These are phyloP conservation scores for Pseudozyma flocculosa DNA, from an alignment of 1,284 basidiomycete species.

Conservation along the genomic window DNA sequence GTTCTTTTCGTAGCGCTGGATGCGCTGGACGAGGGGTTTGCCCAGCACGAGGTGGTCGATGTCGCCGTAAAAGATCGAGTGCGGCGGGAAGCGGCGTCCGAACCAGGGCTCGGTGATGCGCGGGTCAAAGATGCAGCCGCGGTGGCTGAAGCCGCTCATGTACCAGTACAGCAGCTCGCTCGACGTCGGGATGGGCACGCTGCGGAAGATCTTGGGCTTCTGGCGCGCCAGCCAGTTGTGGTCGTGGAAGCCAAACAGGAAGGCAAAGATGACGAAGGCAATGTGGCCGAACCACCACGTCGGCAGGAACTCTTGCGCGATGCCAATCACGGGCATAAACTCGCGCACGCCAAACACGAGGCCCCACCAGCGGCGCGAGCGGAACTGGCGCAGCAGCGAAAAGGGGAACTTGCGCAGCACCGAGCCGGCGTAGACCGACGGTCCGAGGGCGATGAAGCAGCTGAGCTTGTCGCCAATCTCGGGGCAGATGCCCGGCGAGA, in stretches of 20 bases:
- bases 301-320: constrained; percentile 48
- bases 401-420: constrained; percentile 55
- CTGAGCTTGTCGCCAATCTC: constrained; percentile 52
- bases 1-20: constrained; percentile 50
- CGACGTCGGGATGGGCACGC: constrained; percentile 49
- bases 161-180: constrained; percentile 57
- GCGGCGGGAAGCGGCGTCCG: constrained; percentile 52
- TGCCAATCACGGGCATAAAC: constrained; percentile 52
- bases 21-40: constrained; percentile 52
- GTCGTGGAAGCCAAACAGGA: constrained; percentile 56
- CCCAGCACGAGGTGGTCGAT: constrained; percentile 54
- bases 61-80: constrained; percentile 53
- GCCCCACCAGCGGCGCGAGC: constrained; percentile 54
- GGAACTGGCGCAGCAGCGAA: constrained; percentile 48
- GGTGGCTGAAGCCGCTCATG: constrained; percentile 52
- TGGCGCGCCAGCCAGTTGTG: constrained; percentile 54
- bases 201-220: constrained; percentile 56
- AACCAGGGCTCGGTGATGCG: constrained; percentile 53
- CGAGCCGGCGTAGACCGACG: constrained; percentile 55
- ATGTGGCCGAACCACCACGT: constrained; percentile 54
- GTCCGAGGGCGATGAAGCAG: constrained; percentile 53
- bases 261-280: constrained; percentile 54
- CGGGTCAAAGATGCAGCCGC: constrained; percentile 57
- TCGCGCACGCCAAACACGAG: constrained; percentile 51
- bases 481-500: constrained; percentile 50